Percentiles rank a stretch among this genome's conserved stretches.
phyloP scores from a whole-genome alignment of 2,329 filamentous ascomycete species.

The Trichoderma citrinoviride region DNA sequence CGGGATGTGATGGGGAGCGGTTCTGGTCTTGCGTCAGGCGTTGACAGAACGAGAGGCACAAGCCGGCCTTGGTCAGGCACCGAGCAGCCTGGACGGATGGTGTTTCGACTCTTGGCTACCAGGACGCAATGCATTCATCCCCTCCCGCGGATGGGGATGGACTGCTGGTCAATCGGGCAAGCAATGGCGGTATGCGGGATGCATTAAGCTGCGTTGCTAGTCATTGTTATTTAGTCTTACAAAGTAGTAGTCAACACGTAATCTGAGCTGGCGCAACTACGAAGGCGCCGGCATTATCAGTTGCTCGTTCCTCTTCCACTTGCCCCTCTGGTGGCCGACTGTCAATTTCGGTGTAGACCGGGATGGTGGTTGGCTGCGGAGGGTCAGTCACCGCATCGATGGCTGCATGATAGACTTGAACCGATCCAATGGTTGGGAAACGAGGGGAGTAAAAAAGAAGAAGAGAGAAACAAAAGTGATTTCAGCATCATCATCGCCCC shows the following conservation, averaged over 20 bases:
- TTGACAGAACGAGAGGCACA: constrained; percentile 7
- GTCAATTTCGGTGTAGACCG: constrained; percentile 25
- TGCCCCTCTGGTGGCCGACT: neutral
- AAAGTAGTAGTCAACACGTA: constrained; percentile 21
- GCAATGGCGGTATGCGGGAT: constrained; percentile 14
- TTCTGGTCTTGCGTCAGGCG: neutral
- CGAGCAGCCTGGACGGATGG: neutral
- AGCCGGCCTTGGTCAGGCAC: neutral
- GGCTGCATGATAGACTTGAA: constrained; percentile 7
- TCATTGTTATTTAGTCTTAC: neutral
- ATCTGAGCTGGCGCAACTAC: constrained; percentile 7
- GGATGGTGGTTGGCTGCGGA: constrained; percentile 24
- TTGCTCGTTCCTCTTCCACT: neutral
- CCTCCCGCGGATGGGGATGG: neutral
- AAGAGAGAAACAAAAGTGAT: neutral
- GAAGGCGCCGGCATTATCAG: constrained; percentile 4
- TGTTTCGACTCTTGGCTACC: neutral
- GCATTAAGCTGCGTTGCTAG: constrained; percentile 3
- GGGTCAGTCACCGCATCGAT: constrained; percentile 18
- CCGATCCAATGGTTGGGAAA: constrained; percentile 1
- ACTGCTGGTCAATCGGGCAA: neutral
- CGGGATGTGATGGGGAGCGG: neutral
- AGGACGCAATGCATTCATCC: constrained; percentile 13
- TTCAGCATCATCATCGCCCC: neutral
- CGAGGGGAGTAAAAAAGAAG: neutral